phyloP scores from a whole-genome alignment of 2,329 filamentous ascomycete genomes.

The Amauroascus verrucosus region DNA sequence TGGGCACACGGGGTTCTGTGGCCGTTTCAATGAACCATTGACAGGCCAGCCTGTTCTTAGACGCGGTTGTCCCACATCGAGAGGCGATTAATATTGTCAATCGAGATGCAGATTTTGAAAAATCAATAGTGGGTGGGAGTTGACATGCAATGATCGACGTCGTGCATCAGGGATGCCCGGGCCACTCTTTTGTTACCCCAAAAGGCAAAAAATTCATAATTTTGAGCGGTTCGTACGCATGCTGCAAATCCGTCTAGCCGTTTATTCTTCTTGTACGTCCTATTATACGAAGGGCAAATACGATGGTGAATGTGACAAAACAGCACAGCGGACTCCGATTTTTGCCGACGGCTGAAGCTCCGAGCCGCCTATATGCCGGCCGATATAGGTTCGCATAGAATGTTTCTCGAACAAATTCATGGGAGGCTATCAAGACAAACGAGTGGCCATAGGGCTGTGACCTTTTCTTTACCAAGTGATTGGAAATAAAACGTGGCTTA shows the following conservation, averaged over 20 bases:
- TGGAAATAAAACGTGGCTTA: background rate
- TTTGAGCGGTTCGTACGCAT: background rate
- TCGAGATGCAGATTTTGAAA: background rate
- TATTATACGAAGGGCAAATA: background rate
- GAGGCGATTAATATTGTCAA: background rate
- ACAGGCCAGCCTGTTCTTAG: background rate
- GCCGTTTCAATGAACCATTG: background rate
- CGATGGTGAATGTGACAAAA: background rate
- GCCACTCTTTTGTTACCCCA: background rate
- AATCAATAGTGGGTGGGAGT: background rate
- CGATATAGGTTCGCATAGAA: background rate
- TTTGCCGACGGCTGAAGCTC: background rate
- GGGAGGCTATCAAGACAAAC: background rate
- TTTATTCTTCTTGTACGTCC: background rate
- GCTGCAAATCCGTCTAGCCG: background rate
- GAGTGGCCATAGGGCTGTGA: background rate
- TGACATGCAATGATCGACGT: background rate
- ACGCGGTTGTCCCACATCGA: slow-evolving; percentile 1
- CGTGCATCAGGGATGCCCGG: background rate
- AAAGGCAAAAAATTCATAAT: background rate
- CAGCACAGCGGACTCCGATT: background rate
- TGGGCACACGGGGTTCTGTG: no score
- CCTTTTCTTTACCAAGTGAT: background rate
- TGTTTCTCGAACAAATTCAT: background rate
- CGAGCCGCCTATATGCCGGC: background rate